A percentile compares a stretch with the other conserved stretches of the same genome.
These are phyloP conservation scores for Cucumis sativus DNA, from an alignment of 306 rosid genomes.

Conservation along the genomic window Cucumber_9930_V3 NC_026659.2:471501-472000, in stretches of 20 bases:
- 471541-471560: background rate
- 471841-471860: background rate
- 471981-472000: background rate
- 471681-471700: background rate
- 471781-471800: background rate
- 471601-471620: background rate
- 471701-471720: background rate
- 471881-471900: conserved; percentile 10
- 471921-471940: conserved; percentile 1
- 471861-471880: conserved; percentile 6
- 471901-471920: conserved; percentile 4
- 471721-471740: background rate
- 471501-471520: background rate
- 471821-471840: background rate
- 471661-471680: background rate
- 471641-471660: background rate
- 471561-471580: background rate
- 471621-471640: background rate
- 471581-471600: too few relatives aligned
- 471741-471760: background rate
- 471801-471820: background rate
- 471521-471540: background rate
- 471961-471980: background rate
- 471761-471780: background rate
- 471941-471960: background rate